A percentile compares a stretch with the other conserved stretches of the same genome.
These are phyloP conservation scores for Trametes meyenii DNA, from an alignment of 768 basidiomycete species.

Conservation along the genomic window DNA sequence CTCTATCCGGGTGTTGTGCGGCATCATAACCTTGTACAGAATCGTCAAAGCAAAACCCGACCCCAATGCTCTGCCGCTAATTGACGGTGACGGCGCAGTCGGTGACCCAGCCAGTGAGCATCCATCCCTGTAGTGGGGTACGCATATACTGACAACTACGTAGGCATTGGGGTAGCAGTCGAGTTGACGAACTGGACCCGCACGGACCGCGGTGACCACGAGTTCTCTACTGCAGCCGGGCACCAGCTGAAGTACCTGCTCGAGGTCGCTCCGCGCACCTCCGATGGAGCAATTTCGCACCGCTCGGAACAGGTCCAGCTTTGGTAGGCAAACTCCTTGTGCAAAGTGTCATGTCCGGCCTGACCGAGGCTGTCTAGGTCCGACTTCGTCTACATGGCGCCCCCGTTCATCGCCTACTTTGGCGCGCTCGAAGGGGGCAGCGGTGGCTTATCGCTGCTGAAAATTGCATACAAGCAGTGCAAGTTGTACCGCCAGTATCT, in stretches of 20 bases:
- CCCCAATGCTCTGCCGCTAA: constrained; percentile 43
- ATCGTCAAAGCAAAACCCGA: constrained; percentile 40
- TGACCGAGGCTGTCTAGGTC: constrained; percentile 41
- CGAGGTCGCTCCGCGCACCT: constrained; percentile 44
- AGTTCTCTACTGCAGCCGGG: constrained; percentile 46
- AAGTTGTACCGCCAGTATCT: constrained; percentile 58
- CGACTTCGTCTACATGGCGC: constrained; percentile 64
- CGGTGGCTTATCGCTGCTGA: constrained; percentile 41
- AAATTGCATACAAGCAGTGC: constrained; percentile 58
- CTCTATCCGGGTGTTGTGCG: neutral
- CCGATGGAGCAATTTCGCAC: constrained; percentile 63
- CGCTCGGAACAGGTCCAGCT: constrained; percentile 53
- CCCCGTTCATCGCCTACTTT: constrained; percentile 69
- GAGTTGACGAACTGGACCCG: constrained; percentile 57
- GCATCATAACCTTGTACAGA: constrained; percentile 29
- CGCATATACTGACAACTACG: neutral
- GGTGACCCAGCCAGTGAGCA: constrained; percentile 62
- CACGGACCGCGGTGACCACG: constrained; percentile 34
- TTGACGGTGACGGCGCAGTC: constrained; percentile 51
- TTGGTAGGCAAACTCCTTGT: constrained; percentile 38
- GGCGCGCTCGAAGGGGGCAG: constrained; percentile 49
- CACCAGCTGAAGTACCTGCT: constrained; percentile 54
- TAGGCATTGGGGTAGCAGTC: constrained; percentile 56
- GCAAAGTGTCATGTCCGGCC: neutral
- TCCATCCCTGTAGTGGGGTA: neutral